Conservation (phyloP, 2,329 filamentous ascomycete species). For the Periglandula ipomoeae region DNA sequence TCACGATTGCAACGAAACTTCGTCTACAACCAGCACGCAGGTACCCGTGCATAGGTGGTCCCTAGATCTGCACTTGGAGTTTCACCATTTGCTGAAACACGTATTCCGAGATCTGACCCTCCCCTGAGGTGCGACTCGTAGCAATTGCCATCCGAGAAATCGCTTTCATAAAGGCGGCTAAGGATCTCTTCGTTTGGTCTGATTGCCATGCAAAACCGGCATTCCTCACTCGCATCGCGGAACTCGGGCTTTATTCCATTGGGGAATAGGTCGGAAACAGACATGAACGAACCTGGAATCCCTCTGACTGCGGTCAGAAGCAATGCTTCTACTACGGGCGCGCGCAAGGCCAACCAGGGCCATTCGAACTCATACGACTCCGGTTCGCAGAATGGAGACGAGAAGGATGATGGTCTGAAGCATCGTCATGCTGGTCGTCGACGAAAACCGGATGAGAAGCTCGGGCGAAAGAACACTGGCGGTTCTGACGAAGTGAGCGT, state of each 20-base stretch:
- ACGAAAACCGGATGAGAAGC: constrained; percentile 30
- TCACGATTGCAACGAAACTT: not conserved
- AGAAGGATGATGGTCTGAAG: constrained; percentile 35
- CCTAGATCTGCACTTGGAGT: not conserved
- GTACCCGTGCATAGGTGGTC: not conserved
- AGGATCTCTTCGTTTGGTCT: not conserved
- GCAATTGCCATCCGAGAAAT: not conserved
- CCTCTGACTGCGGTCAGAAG: constrained; percentile 48
- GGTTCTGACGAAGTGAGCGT: constrained; percentile 44
- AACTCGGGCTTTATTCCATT: constrained; percentile 35
- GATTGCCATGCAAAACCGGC: constrained; percentile 12
- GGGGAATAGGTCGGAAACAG: constrained; percentile 21
- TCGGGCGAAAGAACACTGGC: constrained; percentile 34
- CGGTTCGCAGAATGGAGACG: constrained; percentile 24
- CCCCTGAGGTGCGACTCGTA: not conserved
- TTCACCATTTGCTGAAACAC: not conserved
- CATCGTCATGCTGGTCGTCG: constrained; percentile 34
- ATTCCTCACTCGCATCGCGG: constrained; percentile 13
- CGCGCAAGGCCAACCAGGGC: constrained; percentile 33
- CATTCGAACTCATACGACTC: constrained; percentile 26
- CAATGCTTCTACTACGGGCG: constrained; percentile 44
- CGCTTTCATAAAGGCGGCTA: not conserved
- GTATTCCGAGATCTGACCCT: not conserved
- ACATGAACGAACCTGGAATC: constrained; percentile 36
- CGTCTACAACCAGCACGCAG: not conserved